These are phyloP conservation scores for Borovskyia barvae DNA, from an alignment of 208 protist genomes.

Conservation along the genomic window DNA sequence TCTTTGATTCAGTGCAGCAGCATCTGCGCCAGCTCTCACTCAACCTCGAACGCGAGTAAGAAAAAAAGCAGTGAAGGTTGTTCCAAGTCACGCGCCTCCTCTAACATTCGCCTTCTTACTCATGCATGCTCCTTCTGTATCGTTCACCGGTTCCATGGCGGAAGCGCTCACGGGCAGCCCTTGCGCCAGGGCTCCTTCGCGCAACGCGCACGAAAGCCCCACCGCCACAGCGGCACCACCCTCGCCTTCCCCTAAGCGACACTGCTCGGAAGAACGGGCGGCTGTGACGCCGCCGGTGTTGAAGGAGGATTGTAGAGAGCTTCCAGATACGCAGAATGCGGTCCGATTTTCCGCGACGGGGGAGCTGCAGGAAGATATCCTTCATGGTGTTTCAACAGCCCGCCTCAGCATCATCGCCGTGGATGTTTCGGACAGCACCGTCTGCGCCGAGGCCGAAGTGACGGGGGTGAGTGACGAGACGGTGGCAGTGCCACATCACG, in stretches of 20 bases:
- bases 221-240: not conserved
- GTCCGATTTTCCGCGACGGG: not conserved
- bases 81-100: too few species aligned
- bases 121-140: too few species aligned
- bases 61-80: too few species aligned
- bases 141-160: too few species aligned
- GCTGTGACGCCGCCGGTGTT: not conserved
- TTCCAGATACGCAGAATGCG: not conserved
- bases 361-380: not conserved
- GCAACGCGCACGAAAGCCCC: too few species aligned
- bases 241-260: not conserved
- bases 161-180: too few species aligned
- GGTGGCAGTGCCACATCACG: not conserved
- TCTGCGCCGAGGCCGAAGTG: not conserved
- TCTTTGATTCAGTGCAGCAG: too few species aligned
- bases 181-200: too few species aligned
- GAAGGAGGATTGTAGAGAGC: not conserved
- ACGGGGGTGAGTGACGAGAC: conserved; percentile 7
- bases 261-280: not conserved
- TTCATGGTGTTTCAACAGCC: too few species aligned
- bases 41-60: too few species aligned
- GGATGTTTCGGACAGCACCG: not conserved
- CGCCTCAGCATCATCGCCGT: not conserved
- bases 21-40: too few species aligned
- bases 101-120: too few species aligned